phyloP scores from a whole-genome alignment of 2,329 filamentous ascomycete genomes.

The Hymenotorrendiella dingleyae region DNA sequence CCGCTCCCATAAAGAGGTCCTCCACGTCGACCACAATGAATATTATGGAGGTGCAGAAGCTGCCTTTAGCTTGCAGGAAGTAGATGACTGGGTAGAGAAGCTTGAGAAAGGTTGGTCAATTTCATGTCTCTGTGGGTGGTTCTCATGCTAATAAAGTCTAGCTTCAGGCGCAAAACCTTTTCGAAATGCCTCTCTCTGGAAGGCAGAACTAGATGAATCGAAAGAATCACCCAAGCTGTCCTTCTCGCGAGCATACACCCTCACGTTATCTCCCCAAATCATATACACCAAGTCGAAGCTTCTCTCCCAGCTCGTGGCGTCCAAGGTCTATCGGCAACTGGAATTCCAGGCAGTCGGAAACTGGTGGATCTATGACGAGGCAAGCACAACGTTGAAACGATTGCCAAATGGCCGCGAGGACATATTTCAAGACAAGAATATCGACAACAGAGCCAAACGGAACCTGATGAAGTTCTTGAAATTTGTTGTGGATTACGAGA shows the following conservation, averaged over 20 bases:
- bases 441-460: slow-evolving; percentile 77
- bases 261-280: slow-evolving; percentile 79
- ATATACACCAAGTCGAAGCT: slow-evolving; percentile 79
- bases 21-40: slow-evolving; percentile 81
- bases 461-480: slow-evolving; percentile 90
- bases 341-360: slow-evolving; percentile 92
- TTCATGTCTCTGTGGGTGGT: background rate
- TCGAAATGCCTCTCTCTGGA: slow-evolving; percentile 26
- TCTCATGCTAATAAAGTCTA: slow-evolving; percentile 17
- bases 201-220: slow-evolving; percentile 26
- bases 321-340: slow-evolving; percentile 79
- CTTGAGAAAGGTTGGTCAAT: slow-evolving; percentile 30
- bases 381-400: slow-evolving; percentile 46
- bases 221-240: slow-evolving; percentile 40
- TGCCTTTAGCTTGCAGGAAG: slow-evolving; percentile 77
- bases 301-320: slow-evolving; percentile 77
- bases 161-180: slow-evolving; percentile 16
- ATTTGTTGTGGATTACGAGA: slow-evolving; percentile 70
- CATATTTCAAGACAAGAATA: slow-evolving; percentile 71
- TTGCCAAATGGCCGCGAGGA: slow-evolving; percentile 90
- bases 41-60: slow-evolving; percentile 87
- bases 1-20: slow-evolving; percentile 81
- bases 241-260: slow-evolving; percentile 68
- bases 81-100: slow-evolving; percentile 63
- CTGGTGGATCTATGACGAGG: slow-evolving; percentile 66